A percentile compares a stretch with the other conserved stretches of the same genome.
Conservation (phyloP, 2,329 filamentous ascomycete species). For the Aspergillus spinulosporus region DNA sequence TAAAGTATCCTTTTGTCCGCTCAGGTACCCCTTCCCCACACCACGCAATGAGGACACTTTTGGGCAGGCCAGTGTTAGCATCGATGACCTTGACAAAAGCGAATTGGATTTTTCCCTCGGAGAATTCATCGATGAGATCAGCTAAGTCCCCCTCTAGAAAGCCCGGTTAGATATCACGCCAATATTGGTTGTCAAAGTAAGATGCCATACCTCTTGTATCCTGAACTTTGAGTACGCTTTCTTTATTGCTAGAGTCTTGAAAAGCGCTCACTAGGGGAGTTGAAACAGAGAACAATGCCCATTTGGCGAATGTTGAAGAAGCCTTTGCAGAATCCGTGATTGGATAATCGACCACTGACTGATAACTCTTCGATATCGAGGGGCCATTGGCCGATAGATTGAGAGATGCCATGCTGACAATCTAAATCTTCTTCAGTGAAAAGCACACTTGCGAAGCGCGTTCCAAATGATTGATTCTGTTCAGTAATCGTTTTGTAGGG, state of each 20-base stretch:
- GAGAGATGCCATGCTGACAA: constrained; percentile 67
- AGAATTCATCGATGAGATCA: constrained; percentile 93
- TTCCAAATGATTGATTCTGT: neutral
- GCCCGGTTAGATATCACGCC: constrained; percentile 22
- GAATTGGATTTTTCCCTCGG: constrained; percentile 93
- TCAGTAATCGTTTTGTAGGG: neutral
- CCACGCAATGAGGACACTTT: constrained; percentile 92
- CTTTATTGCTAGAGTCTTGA: constrained; percentile 79
- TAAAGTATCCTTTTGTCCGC: constrained; percentile 97
- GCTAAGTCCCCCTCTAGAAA: constrained; percentile 79
- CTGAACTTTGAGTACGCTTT: constrained; percentile 94
- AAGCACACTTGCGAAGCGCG: neutral
- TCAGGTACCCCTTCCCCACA: constrained; percentile 98
- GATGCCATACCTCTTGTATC: constrained; percentile 71
- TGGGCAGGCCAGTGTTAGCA: constrained; percentile 86
- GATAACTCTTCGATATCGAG: constrained; percentile 75
- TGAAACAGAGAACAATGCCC: constrained; percentile 92
- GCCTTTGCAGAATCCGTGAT: constrained; percentile 58
- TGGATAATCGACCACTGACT: constrained; percentile 64
- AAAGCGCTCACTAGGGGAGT: constrained; percentile 91
- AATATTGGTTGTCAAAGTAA: neutral
- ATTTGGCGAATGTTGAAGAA: constrained; percentile 84
- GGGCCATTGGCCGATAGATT: constrained; percentile 78
- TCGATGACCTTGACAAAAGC: constrained; percentile 96
- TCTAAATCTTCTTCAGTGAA: neutral